Conservation (phyloP, 2,329 filamentous ascomycete genomes). For the Aspergillus flavus region DNA sequence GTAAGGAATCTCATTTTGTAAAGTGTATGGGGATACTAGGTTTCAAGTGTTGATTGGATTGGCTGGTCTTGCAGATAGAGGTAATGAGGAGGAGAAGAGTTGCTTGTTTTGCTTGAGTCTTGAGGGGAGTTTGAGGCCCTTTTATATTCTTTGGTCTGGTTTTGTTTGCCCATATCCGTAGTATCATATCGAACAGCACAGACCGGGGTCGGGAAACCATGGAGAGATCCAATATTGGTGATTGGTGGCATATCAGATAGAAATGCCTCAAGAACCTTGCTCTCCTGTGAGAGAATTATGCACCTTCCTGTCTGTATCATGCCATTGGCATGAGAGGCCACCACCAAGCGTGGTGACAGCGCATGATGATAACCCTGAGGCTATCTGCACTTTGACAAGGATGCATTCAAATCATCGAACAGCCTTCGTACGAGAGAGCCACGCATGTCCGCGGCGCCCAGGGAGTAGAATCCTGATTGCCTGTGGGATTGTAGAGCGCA, state of each 20-base stretch:
- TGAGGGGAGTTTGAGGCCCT: neutral
- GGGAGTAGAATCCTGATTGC: too few relatives aligned
- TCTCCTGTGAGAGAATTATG: neutral
- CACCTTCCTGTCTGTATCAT: neutral
- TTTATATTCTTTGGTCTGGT: neutral
- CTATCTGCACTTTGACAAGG: neutral
- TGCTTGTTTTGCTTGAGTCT: neutral
- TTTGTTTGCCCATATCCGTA: neutral
- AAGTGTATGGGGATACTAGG: neutral
- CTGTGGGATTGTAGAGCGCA: too few relatives aligned
- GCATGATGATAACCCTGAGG: too few relatives aligned
- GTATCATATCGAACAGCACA: neutral
- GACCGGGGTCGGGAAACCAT: neutral
- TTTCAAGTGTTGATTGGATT: too few relatives aligned
- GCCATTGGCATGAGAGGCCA: neutral
- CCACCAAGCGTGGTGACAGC: neutral
- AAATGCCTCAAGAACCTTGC: neutral
- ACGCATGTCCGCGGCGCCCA: too few relatives aligned
- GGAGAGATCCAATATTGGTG: neutral
- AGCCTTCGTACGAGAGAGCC: neutral
- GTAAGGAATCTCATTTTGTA: neutral
- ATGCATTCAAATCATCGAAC: neutral
- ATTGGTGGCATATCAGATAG: neutral
- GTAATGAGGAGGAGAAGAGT: neutral
- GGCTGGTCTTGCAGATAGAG: too few relatives aligned